Evolutionary conservation across 441 rosid genomes (phyloP).

Genomic region (Jatropha podagrica): DNA sequence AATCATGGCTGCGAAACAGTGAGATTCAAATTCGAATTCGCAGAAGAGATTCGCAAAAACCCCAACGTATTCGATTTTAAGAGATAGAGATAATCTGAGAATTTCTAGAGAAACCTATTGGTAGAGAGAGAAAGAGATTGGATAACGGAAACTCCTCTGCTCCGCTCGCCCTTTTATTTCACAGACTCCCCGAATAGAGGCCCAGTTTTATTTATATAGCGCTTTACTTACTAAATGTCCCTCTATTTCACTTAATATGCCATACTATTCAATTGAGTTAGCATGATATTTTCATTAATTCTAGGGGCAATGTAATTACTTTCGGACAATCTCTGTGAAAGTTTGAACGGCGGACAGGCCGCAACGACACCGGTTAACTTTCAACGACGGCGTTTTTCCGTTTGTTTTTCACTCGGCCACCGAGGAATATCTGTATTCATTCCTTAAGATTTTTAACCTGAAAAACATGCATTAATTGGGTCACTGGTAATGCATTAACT

Average conservation of each 20-base stretch:
- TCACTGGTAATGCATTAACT: neutral
- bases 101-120: conserved; percentile 21
- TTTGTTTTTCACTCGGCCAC: neutral
- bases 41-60: conserved; percentile 24
- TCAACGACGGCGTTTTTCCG: neutral
- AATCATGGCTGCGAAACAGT: conserved; percentile 44
- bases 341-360: neutral
- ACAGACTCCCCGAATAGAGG: neutral
- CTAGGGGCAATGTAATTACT: neutral
- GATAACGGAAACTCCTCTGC: conserved; percentile 81
- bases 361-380: conserved; percentile 1
- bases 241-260: neutral
- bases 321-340: neutral
- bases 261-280: neutral
- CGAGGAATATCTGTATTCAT: neutral
- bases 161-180: conserved; percentile 39
- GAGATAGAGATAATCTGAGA: neutral
- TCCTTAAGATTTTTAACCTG: neutral
- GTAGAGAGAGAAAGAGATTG: conserved; percentile 30
- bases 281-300: neutral
- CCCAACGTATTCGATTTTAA: conserved; percentile 31
- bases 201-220: conserved; percentile 5
- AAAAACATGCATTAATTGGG: neutral
- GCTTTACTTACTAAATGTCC: conserved; percentile 15
- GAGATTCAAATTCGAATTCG: neutral